Percentiles rank a stretch among this genome's conserved stretches.
phyloP scores from a whole-genome alignment of 768 basidiomycete genomes.

The Pleurotus platypus region DNA sequence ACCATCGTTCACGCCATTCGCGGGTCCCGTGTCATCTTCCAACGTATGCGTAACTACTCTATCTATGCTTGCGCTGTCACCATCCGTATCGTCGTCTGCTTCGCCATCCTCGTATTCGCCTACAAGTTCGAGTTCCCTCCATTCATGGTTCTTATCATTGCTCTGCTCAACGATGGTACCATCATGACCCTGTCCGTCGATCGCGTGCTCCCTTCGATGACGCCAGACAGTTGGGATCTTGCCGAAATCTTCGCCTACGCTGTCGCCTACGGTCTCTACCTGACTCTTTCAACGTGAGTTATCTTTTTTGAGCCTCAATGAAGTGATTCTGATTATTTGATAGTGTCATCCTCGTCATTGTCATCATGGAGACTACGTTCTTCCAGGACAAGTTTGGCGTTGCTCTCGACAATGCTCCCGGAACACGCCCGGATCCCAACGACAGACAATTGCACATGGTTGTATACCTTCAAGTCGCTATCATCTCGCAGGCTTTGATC shows the following conservation, averaged over 20 bases:
- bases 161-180: conserved; percentile 95
- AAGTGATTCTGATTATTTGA: conserved; percentile 2
- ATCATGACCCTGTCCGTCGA: conserved; percentile 98
- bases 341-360: conserved; percentile 74
- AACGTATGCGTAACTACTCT: conserved; percentile 99
- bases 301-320: conserved; percentile 10
- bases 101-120: conserved; percentile 90
- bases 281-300: conserved; percentile 86
- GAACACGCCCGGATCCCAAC: conserved; percentile 41
- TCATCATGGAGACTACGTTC: conserved; percentile 85
- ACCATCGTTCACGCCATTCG: conserved; percentile 99
- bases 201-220: conserved; percentile 89
- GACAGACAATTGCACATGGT: conserved; percentile 83
- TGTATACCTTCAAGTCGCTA: conserved; percentile 94
- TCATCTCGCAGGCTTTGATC: conserved; percentile 98
- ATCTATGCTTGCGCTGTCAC: conserved; percentile 96
- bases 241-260: conserved; percentile 96
- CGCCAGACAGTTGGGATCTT: conserved; percentile 95
- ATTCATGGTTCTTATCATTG: conserved; percentile 99
- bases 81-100: conserved; percentile 98
- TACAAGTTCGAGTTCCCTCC: conserved; percentile 99
- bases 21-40: conserved; percentile 98
- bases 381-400: conserved; percentile 89
- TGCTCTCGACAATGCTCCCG: conserved; percentile 30
- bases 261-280: conserved; percentile 91